Base-by-base conservation (phyloP, 2,329 filamentous ascomycete genomes). In the Cytospora schulzeri region DNA sequence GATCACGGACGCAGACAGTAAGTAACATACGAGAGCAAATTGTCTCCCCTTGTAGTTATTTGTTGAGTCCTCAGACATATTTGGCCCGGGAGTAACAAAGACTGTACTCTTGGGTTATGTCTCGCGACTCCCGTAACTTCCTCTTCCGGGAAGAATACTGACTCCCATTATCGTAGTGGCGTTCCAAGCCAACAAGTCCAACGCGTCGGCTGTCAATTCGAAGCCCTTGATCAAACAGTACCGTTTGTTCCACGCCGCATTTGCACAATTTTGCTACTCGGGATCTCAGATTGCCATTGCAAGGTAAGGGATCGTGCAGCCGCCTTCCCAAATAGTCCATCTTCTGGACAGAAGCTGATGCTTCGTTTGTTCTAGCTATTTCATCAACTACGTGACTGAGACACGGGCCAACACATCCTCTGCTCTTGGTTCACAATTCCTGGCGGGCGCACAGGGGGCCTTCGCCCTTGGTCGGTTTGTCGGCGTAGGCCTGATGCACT, bases 261-360 rank as follows among this genome's bases (percentile, higher is more conserved):
- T 88, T 69, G 88, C 90, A 0, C 91, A 94, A 69, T 93, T 93
- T 76, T 91, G 88, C 73, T 95, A 94, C 74, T 89, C 81, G 0
- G 91, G 91, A 56, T 86, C 90, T 0, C 91, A 93, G 73, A 80
- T 89, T 38, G 85, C 83, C 63, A 85, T 89, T 62, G 87, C 87
- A 1, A 75, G 76, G 41, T 72, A 52, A 50, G 68, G 61, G 8
- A 8, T 5, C 15, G 22, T 24, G 14, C 28, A 35, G 6, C 17
- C 7, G 28, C 26, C 50, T 17, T 35, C 54, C 19, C 15, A 15
- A 50, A 8, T 26, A 22, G 24, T 6, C 15, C 24, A 19, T 31
- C 1, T 75, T 8, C 15, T 8, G 29, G 19, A 45, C 24, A 35
- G 45, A 1, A 1, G 12, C 45, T 48, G n/a, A 48, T 14, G 7